A percentile compares a stretch with the other conserved stretches of the same genome.
Conservation (phyloP, 305 asterid species). For the Fraxinus latifolia region DNA sequence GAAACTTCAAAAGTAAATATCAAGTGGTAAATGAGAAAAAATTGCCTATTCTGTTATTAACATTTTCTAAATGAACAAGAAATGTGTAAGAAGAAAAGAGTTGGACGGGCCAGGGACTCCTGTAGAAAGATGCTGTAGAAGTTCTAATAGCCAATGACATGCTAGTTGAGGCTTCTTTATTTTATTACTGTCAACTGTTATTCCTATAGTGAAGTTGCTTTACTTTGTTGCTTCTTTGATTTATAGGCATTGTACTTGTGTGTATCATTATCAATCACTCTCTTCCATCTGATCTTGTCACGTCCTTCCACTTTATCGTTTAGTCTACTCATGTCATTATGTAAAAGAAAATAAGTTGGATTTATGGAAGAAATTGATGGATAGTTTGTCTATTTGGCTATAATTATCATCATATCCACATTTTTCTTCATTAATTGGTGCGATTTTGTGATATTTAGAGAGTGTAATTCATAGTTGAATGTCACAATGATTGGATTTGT, state of each 20-base stretch:
- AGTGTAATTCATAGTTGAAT: conserved; percentile 3
- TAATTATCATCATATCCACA: not conserved
- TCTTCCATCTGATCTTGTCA: not conserved
- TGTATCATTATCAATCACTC: conserved; percentile 8
- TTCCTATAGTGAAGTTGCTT: not conserved
- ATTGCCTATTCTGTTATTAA: not conserved
- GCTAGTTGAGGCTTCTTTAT: conserved; percentile 11
- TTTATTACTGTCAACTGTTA: conserved; percentile 6
- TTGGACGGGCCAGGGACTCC: not conserved
- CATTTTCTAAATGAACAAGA: conserved; percentile 2
- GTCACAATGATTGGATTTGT: not conserved
- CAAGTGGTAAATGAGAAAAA: not conserved
- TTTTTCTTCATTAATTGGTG: conserved; percentile 7
- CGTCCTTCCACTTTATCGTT: conserved; percentile 6
- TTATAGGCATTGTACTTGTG: conserved; percentile 13
- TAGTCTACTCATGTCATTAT: not conserved
- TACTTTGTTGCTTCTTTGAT: not conserved
- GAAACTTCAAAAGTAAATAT: conserved; percentile 17
- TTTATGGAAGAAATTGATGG: not conserved
- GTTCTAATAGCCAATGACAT: not conserved
- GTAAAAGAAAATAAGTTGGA: not conserved
- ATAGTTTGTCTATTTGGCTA: not conserved
- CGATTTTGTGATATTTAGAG: conserved; percentile 6
- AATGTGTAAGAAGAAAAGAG: not conserved
- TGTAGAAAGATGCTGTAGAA: not conserved